Evolutionary conservation across 345 rosid genomes (phyloP), one percentile per base, ranked within the genome.

Genomic region (Pugionium dolabratum): DNA sequence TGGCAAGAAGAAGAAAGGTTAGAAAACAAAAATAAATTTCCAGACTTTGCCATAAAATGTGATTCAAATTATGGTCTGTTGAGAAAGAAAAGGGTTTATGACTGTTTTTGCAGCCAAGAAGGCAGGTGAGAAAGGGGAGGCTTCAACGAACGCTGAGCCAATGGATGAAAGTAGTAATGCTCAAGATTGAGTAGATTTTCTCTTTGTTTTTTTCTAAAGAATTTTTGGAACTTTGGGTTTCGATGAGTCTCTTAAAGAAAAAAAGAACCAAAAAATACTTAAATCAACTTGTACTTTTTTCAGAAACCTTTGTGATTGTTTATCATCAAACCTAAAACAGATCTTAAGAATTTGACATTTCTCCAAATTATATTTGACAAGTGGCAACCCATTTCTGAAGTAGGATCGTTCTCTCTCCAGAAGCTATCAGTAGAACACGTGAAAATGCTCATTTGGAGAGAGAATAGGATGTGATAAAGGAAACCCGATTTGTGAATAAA

Each of bases 1-100:
- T 57, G 99, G 97, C 67, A 91, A 88, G 85, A 95, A 89, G 85
- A 95, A 95, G 87, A 95, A 95, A 85, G 99, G 97, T 87, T 70
- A 30, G 31, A 29, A 53, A 18, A 1, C 31, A 2, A 32, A 40
- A 25, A 4, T 10, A 36, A 67, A 30, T 28, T 42, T 6, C 1
- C 43, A 5, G 29, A 9, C 30, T 25, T 26, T 18, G 18, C 18
- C 18, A 18, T 18, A 18, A 18, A 18, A 18, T 18, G 18, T 18
- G 18, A 18, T 18, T 18, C 18, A 18, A 18, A 18, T n/a, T 29
- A 36, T 46, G 40, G 5, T 30, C 2, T 18, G 18, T 18, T 18
- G 18, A 18, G 18, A 18, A 18, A 18, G 18, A 18, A 18, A 18
- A 18, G 3, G 49, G 4, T 44, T 6, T 1, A 11, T 37, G 33